phyloP scores from a whole-genome alignment of 1,284 basidiomycete genomes.

The Chiua sp. region DNA sequence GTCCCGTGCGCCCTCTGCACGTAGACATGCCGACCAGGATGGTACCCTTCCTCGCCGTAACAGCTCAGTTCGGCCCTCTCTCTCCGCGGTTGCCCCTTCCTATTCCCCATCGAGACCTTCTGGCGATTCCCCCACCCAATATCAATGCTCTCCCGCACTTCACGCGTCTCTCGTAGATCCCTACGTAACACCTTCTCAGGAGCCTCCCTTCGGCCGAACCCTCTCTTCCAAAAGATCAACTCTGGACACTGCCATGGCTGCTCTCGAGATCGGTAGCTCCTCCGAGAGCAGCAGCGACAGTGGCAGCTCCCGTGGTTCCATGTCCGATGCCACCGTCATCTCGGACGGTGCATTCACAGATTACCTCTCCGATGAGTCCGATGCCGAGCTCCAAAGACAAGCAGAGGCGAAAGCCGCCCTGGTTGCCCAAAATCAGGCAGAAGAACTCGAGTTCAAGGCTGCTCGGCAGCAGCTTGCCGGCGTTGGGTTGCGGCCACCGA shows the following conservation, averaged over 20 bases:
- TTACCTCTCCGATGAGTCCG: constrained; percentile 83
- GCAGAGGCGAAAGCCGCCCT: constrained; percentile 76
- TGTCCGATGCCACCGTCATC: constrained; percentile 73
- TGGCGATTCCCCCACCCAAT: constrained; percentile 22
- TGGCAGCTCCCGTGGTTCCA: constrained; percentile 58
- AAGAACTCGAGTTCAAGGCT: constrained; percentile 79
- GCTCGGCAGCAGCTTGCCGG: constrained; percentile 76
- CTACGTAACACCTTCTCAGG: constrained; percentile 25
- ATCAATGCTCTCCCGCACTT: constrained; percentile 24
- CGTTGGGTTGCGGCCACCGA: constrained; percentile 75
- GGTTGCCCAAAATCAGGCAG: constrained; percentile 76
- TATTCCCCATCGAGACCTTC: constrained; percentile 32
- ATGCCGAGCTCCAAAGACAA: constrained; percentile 81
- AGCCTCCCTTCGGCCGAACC: constrained; percentile 23
- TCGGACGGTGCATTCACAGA: constrained; percentile 85
- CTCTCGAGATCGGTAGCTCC: constrained; percentile 41
- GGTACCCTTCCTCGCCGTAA: constrained; percentile 52
- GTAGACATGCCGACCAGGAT: constrained; percentile 62
- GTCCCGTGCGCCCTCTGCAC: constrained; percentile 61
- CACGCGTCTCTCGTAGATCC: constrained; percentile 27
- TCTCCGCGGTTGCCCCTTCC: constrained; percentile 47
- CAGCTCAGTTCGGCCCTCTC: constrained; percentile 49
- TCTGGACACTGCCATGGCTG: constrained; percentile 41
- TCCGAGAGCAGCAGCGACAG: constrained; percentile 60
- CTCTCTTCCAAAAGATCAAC: constrained; percentile 43